Evolutionary conservation across 1,284 basidiomycete species (phyloP).

Genomic region (Pisolithus thermaeus): DNA sequence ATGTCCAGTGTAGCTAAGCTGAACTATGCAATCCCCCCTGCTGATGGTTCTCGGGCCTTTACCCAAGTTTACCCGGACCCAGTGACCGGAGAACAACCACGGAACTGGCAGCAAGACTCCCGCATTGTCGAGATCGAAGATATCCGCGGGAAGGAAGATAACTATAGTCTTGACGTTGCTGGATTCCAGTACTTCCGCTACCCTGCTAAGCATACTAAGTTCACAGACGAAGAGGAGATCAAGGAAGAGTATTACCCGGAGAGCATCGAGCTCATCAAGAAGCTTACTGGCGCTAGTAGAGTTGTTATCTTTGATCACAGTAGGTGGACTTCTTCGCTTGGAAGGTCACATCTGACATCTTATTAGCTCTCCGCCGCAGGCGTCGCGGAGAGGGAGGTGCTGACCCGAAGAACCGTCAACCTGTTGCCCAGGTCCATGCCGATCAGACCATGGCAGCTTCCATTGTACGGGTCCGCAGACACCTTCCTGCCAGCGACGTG

Average conservation of each 20-base stretch:
- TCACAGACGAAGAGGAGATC: slow-evolving; percentile 12
- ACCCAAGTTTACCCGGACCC: slow-evolving; percentile 1
- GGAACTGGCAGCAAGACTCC: slow-evolving; percentile 7
- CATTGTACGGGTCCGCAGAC: slow-evolving; percentile 32
- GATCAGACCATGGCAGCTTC: slow-evolving; percentile 50
- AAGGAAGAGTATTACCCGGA: neutral
- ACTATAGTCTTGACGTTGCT: slow-evolving; percentile 40
- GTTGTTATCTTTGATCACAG: slow-evolving; percentile 47
- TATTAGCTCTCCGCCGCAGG: neutral
- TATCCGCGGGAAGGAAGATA: slow-evolving; percentile 39
- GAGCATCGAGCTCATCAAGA: slow-evolving; percentile 20
- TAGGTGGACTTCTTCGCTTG: slow-evolving; percentile 9
- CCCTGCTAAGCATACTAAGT: neutral
- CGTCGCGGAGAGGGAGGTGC: neutral
- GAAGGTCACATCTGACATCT: neutral
- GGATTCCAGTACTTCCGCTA: slow-evolving; percentile 36
- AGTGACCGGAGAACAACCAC: neutral
- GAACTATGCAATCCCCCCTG: slow-evolving; percentile 16
- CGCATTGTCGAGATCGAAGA: slow-evolving; percentile 27
- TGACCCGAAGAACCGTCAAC: slow-evolving; percentile 13
- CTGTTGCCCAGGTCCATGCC: slow-evolving; percentile 47
- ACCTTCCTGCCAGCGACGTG: neutral
- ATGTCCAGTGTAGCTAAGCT: slow-evolving; percentile 12
- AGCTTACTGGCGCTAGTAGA: slow-evolving; percentile 37
- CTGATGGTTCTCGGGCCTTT: slow-evolving; percentile 17